phyloP scores from a whole-genome alignment of 441 rosid genomes.

The Cnidoscolus chayamansa region DNA sequence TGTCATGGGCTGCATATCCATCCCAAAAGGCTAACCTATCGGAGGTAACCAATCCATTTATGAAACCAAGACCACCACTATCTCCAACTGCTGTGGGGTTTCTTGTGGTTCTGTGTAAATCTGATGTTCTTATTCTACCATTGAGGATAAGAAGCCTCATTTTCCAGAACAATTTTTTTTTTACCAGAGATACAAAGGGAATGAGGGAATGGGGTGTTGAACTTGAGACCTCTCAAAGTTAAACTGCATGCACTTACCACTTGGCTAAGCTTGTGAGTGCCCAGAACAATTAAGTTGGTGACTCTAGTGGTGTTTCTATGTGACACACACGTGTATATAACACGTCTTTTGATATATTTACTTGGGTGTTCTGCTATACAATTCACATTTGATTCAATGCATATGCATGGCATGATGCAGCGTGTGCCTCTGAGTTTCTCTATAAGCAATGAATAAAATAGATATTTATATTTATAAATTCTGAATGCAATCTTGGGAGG shows the following conservation, averaged over 20 bases:
- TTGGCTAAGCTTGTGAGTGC: too few species aligned
- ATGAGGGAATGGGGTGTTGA: too few species aligned
- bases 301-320: background rate
- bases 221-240: too few species aligned
- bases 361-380: background rate
- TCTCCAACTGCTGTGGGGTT: too few species aligned
- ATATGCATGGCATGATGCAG: background rate
- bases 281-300: background rate
- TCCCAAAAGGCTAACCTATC: too few species aligned
- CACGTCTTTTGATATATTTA: background rate
- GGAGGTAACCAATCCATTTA: too few species aligned
- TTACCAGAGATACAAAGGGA: too few species aligned
- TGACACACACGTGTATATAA: background rate
- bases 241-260: too few species aligned
- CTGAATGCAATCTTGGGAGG: slow-evolving; percentile 2
- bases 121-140: background rate
- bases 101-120: background rate
- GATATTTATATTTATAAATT: background rate
- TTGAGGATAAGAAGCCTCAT: background rate
- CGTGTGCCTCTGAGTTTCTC: background rate
- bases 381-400: background rate
- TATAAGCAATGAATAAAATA: background rate
- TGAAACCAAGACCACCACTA: too few species aligned
- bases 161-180: background rate
- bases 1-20: too few species aligned